Base-by-base conservation (phyloP, 805 yeast species). In the Schwanniomyces vanrijiae region DNA sequence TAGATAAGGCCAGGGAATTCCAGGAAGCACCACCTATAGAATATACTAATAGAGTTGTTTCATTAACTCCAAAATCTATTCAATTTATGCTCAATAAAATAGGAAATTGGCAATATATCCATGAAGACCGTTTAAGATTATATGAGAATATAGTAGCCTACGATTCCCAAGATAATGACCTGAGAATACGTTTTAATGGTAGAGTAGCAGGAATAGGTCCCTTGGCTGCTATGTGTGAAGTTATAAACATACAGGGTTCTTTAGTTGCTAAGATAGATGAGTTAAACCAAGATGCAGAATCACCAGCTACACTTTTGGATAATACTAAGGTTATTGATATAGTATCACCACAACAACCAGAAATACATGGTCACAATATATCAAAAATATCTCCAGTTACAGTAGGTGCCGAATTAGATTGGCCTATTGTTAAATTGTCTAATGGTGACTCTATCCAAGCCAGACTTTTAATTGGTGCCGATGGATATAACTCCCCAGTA, bases 401-500 rank as follows among this genome's bases (percentile, higher is more conserved):
- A 21, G 58, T 60, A 2, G 53, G 51, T 31, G 60, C 63, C 0
- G 67, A 68, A 22, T 45, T 66, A 37, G 80, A 81, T 41, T 89
- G 97, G 96, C 97, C 97, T 1, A 60, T 82, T 7, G 83, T 92
- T 11, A 71, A 77, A 21, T 70, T 91, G 11, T 78, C 81, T 11
- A 79, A 78, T 51, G 97, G 96, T 1, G 78, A 79, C 11, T 53
- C 60, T 10, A 73, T 84, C 43, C 79, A 80, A 57, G 78, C 96
- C 0, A 75, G 96, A 45, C 72, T 91, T n/a, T 71, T 91, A 18
- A 81, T 94, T 13, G 99, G 99, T 7, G 96, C 97, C 34, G 99
- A 94, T 64, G 99, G 99, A 0, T 90, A 83, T 64, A 89, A 90
- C 64, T 90, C 97, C 0, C 97, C 97, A 0, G 98, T 88, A 5